Percentiles rank a stretch among this genome's conserved stretches.
phyloP scores from a whole-genome alignment of 106 monocot genomes.

The Dendrobium catenatum region DNA sequence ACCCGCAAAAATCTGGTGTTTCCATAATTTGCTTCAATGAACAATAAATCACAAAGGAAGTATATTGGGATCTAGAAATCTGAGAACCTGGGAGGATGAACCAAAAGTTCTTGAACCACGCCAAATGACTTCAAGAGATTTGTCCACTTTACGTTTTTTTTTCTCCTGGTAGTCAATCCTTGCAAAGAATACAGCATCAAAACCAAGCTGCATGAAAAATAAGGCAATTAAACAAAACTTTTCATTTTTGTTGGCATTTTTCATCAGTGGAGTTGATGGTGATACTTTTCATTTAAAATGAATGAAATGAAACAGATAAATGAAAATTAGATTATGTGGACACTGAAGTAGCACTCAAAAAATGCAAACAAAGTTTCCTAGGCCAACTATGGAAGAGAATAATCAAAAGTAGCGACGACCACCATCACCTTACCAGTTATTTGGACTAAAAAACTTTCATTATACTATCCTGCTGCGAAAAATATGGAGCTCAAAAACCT shows the following conservation, averaged over 20 bases:
- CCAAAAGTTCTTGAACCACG: conserved; percentile 75
- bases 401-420: not conserved
- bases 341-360: not conserved
- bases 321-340: not conserved
- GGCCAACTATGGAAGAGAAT: not conserved
- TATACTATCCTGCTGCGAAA: too few species aligned
- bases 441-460: too few species aligned
- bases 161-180: conserved; percentile 88
- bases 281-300: not conserved
- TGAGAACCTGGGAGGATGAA: conserved; percentile 51
- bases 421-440: not conserved
- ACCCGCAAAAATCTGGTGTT: conserved; percentile 50
- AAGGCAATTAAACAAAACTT: conserved; percentile 1
- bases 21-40: not conserved
- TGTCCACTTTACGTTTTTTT: conserved; percentile 40
- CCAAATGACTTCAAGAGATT: conserved; percentile 87
- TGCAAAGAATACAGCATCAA: conserved; percentile 71
- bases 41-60: not conserved
- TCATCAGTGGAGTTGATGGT: too few species aligned
- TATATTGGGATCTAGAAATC: not conserved
- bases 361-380: not conserved
- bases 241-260: too few species aligned
- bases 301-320: not conserved
- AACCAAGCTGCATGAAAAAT: conserved; percentile 59
- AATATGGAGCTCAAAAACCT: too few species aligned